phyloP scores from a whole-genome alignment of 1,139 yeast genomes.

The Keqinozyma sinolaborantium region DNA sequence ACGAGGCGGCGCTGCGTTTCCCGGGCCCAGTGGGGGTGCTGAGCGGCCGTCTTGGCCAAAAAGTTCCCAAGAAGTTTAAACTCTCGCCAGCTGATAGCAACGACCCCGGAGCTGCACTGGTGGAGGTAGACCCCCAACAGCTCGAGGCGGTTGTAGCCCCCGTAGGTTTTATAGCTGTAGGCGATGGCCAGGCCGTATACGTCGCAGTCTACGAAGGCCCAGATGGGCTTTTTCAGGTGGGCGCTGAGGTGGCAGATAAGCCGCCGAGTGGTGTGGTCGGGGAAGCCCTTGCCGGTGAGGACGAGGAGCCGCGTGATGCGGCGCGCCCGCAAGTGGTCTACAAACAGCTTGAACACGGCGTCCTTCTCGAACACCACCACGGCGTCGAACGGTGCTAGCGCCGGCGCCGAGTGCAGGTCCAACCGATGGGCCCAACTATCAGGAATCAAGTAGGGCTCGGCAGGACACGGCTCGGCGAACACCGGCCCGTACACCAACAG shows the following conservation, averaged over 20 bases:
- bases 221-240: constrained; percentile 27
- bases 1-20: constrained; percentile 56
- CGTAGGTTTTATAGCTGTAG: constrained; percentile 24
- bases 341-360: constrained; percentile 40
- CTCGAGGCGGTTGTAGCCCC: constrained; percentile 5
- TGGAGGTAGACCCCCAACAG: constrained; percentile 30
- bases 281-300: constrained; percentile 69
- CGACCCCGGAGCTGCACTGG: constrained; percentile 36
- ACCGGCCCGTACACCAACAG: constrained; percentile 49
- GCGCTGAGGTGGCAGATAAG: constrained; percentile 16
- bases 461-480: constrained; percentile 2
- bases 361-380: constrained; percentile 69
- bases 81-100: constrained; percentile 32
- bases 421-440: constrained; percentile 5
- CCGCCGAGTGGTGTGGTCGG: constrained; percentile 33
- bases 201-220: constrained; percentile 52
- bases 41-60: constrained; percentile 8
- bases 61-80: constrained; percentile 27
- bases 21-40: constrained; percentile 20
- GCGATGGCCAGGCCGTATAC: constrained; percentile 67
- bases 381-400: constrained; percentile 1
- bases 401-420: not conserved
- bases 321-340: constrained; percentile 13
- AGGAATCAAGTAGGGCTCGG: constrained; percentile 26
- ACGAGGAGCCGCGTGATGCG: constrained; percentile 24